phyloP scores from a whole-genome alignment of 306 rosid genomes.

The Rosa multiflora region DNA sequence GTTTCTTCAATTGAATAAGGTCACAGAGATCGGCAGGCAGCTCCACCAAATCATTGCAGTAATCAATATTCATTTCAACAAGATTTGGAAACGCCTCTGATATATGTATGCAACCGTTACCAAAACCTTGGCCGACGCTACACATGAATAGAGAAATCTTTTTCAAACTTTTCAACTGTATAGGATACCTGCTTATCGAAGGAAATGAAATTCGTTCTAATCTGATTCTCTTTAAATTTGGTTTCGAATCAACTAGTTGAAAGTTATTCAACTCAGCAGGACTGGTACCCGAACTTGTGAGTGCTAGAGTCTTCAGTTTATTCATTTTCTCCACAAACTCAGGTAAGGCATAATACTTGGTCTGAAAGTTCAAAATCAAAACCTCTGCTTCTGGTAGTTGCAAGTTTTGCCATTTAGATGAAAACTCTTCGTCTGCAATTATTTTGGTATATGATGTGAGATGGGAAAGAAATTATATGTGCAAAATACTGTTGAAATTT shows the following conservation, averaged over 20 bases:
- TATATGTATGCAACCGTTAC: slow-evolving; percentile 17
- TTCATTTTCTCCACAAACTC: slow-evolving; percentile 48
- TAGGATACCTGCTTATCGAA: slow-evolving; percentile 25
- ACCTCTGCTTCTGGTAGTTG: slow-evolving; percentile 49
- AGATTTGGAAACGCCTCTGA: slow-evolving; percentile 47
- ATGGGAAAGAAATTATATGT: not conserved
- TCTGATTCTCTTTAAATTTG: slow-evolving; percentile 46
- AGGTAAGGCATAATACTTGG: slow-evolving; percentile 43
- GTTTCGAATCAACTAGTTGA: slow-evolving; percentile 28
- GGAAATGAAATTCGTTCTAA: slow-evolving; percentile 54
- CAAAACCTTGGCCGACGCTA: slow-evolving; percentile 42
- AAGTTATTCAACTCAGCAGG: slow-evolving; percentile 39
- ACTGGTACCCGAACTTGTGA: slow-evolving; percentile 40
- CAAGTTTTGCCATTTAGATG: slow-evolving; percentile 49
- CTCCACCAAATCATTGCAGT: slow-evolving; percentile 48
- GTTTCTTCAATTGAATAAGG: slow-evolving; percentile 36
- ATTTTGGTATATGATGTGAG: not conserved
- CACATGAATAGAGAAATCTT: slow-evolving; percentile 66
- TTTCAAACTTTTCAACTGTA: slow-evolving; percentile 38
- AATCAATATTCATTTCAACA: slow-evolving; percentile 55
- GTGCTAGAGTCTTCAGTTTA: slow-evolving; percentile 48
- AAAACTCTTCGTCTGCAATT: slow-evolving; percentile 50
- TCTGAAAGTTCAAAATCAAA: slow-evolving; percentile 47
- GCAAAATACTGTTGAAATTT: not conserved
- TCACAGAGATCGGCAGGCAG: slow-evolving; percentile 43